Evolutionary conservation across 495 filamentous ascomycete species (phyloP).

Genomic region (Hypoxylon crocopeplum): DNA sequence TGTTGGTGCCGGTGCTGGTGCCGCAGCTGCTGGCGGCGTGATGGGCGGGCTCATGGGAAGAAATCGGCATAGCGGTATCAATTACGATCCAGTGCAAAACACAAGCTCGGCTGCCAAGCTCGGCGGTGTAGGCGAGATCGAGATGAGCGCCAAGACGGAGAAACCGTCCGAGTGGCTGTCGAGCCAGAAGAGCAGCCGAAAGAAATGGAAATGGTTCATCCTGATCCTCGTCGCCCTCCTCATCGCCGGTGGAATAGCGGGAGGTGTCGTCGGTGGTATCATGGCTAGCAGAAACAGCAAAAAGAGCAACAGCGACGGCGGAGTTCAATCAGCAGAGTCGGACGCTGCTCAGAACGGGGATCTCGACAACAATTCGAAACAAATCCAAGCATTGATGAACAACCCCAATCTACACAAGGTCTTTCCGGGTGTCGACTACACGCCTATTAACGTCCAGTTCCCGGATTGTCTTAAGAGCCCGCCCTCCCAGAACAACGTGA

Average conservation of each 20-base stretch:
- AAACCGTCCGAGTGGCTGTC: conserved; percentile 63
- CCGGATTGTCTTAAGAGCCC: conserved; percentile 81
- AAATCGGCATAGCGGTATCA: conserved; percentile 41
- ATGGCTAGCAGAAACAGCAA: conserved; percentile 57
- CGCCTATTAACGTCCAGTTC: conserved; percentile 88
- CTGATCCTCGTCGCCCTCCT: conserved; percentile 66
- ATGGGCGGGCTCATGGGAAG: conserved; percentile 49
- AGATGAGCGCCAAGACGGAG: conserved; percentile 44
- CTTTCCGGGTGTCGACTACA: conserved; percentile 97
- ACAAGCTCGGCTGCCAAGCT: conserved; percentile 26
- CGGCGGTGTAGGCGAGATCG: conserved; percentile 36
- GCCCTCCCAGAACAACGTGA: conserved; percentile 92
- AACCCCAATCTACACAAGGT: conserved; percentile 87
- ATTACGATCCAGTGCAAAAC: conserved; percentile 50
- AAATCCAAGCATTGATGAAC: conserved; percentile 83
- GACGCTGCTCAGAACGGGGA: conserved; percentile 68
- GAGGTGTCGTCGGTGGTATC: conserved; percentile 82
- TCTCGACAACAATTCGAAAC: conserved; percentile 72
- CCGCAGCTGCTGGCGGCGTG: conserved; percentile 61
- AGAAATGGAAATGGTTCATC: conserved; percentile 72
- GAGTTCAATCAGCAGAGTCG: conserved; percentile 41
- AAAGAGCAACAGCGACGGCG: conserved; percentile 25
- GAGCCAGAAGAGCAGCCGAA: conserved; percentile 65
- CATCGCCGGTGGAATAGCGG: conserved; percentile 73
- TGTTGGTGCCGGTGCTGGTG: conserved; percentile 50